These are phyloP conservation scores for Euphrasia arctica DNA, from an alignment of 305 asterid genomes.

Conservation along the genomic window DNA sequence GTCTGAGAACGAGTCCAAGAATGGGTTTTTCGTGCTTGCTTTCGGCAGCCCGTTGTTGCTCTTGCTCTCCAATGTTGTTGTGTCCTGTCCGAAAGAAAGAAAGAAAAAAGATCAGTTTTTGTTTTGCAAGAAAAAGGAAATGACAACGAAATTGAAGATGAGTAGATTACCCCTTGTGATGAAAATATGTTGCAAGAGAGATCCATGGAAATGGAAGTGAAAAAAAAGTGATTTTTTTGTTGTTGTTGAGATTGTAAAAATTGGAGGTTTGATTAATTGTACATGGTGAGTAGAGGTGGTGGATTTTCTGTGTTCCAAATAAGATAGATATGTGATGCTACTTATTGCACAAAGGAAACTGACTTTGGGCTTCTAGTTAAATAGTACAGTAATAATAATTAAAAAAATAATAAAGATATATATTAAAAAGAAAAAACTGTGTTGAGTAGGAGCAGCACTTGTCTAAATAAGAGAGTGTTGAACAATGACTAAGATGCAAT, in stretches of 20 bases:
- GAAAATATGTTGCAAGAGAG: conserved; percentile 43
- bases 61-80: conserved; percentile 41
- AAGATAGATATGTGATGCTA: conserved; percentile 18
- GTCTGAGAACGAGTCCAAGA: conserved; percentile 60
- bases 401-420: background rate
- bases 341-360: conserved; percentile 22
- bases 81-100: conserved; percentile 42
- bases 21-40: conserved; percentile 47
- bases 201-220: conserved; percentile 48
- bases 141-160: background rate
- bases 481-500: conserved; percentile 46
- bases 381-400: conserved; percentile 4
- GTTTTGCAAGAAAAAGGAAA: background rate
- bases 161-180: conserved; percentile 43
- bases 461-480: conserved; percentile 27
- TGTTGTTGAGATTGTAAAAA: background rate
- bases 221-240: background rate
- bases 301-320: conserved; percentile 20
- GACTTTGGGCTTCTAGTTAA: conserved; percentile 26
- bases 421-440: conserved; percentile 16
- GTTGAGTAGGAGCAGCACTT: conserved; percentile 5
- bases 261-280: background rate
- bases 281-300: conserved; percentile 20
- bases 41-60: conserved; percentile 29
- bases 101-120: background rate